These are phyloP conservation scores for Dioszegia aurantiaca DNA, from an alignment of 768 basidiomycete species.

Conservation along the genomic window DNA sequence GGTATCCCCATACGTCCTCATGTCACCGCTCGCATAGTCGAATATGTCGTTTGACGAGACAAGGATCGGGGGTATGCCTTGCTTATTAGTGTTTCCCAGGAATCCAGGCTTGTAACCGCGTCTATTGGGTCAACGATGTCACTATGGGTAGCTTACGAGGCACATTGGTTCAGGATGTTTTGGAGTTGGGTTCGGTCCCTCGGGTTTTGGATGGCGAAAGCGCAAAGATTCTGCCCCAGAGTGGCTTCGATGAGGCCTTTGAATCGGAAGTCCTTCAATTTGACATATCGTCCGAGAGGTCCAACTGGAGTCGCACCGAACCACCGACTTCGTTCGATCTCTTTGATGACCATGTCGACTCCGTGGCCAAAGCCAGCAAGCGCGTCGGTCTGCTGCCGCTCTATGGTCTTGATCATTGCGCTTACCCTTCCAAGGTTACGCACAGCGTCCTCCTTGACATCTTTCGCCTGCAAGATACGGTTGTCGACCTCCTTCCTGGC, in stretches of 20 bases:
- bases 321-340: conserved; percentile 43
- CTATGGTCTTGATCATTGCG: background rate
- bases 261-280: conserved; percentile 63
- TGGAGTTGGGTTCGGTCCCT: conserved; percentile 64
- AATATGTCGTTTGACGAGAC: conserved; percentile 68
- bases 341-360: conserved; percentile 35
- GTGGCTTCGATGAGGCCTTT: conserved; percentile 64
- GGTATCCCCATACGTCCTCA: conserved; percentile 63
- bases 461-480: no score
- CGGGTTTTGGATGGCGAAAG: conserved; percentile 72
- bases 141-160: background rate
- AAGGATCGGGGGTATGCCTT: background rate
- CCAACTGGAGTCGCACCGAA: conserved; percentile 49
- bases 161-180: conserved; percentile 54
- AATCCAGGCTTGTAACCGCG: background rate
- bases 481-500: background rate
- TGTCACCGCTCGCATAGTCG: conserved; percentile 74
- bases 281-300: conserved; percentile 76
- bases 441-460: background rate
- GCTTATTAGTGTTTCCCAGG: background rate
- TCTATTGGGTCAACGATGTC: background rate
- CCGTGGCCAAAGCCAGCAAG: conserved; percentile 45
- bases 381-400: conserved; percentile 2
- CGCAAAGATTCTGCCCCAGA: conserved; percentile 61
- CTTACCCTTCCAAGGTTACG: background rate